Evolutionary conservation across 139 green algal species (phyloP), one percentile per base, ranked within the genome.

Genomic region (Coccomyxa sp.): DNA sequence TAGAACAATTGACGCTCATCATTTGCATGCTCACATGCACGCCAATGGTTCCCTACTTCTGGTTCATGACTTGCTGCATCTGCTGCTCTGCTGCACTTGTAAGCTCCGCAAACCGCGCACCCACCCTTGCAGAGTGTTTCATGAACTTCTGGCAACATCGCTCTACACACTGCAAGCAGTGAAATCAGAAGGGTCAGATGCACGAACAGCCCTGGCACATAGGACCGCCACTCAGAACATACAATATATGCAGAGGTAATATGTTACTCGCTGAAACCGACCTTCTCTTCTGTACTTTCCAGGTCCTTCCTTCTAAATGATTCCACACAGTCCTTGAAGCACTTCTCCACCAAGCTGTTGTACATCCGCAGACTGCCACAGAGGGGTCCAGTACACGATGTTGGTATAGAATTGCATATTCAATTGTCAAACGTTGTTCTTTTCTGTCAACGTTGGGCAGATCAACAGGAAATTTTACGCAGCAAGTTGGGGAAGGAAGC

Each of bases 81-180:
- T 93, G 90, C 66, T 81, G 76, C 85, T 93, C 90, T 38, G 90
- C 88, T 67, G 84, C 60, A 51, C 38, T 77, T n/a, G 84, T 94
- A 28, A 96, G 89, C 83, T 96, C 93, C 10, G 89, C 90, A 88
- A 99, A 99, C 17, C 96, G 92, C 86, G 96, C 85, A 23, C 94
- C 95, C 0, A 97, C 92, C 13, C 96, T 91, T 15, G 89, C 89
- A 13, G 92, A 95, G 79, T 96, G 88, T 84, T 98, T 97, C 89
- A 99, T 95, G 90, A 99, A 99, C 91, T 99, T 99, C 86, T 97
- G 93, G 58, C 89, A 95, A 82, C 96, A 99, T 68, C 90, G 92
- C 76, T 85, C 85, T 31, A 99, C 94, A 81, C 96, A 99, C 92
- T 98, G 94, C 84, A 84, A 7, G 58, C 25, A 66, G 27, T 10